phyloP scores from a whole-genome alignment of 352 stramenopile species.

The Phytophthora niederhauseri region DNA sequence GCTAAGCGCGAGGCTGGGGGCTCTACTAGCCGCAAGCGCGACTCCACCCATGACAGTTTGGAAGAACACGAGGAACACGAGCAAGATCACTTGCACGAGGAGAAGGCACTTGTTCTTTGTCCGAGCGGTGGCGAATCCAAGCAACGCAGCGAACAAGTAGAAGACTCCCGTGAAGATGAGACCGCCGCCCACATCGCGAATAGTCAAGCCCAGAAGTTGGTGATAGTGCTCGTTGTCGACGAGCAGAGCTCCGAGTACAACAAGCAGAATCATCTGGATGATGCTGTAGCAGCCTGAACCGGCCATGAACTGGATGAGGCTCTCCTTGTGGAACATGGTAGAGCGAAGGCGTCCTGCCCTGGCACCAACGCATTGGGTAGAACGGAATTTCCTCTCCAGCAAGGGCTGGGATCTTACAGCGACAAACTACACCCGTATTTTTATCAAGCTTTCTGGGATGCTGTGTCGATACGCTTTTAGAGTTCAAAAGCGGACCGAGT shows the following conservation, averaged over 20 bases:
- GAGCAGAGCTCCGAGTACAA: slow-evolving; percentile 55
- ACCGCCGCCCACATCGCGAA: slow-evolving; percentile 64
- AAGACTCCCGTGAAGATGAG: slow-evolving; percentile 72
- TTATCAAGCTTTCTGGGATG: slow-evolving; percentile 27
- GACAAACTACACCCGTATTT: slow-evolving; percentile 24
- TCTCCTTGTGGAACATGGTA: slow-evolving; percentile 68
- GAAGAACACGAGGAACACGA: slow-evolving; percentile 59
- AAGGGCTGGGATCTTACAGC: slow-evolving; percentile 5
- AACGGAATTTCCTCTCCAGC: not conserved
- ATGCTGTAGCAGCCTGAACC: slow-evolving; percentile 67
- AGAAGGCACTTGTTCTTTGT: slow-evolving; percentile 85
- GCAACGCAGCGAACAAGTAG: slow-evolving; percentile 50
- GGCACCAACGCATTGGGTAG: slow-evolving; percentile 13
- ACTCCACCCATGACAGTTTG: slow-evolving; percentile 71
- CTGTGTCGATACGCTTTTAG: slow-evolving; percentile 28
- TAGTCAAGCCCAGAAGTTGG: slow-evolving; percentile 51
- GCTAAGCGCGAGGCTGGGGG: slow-evolving; percentile 28
- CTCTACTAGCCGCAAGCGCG: slow-evolving; percentile 41
- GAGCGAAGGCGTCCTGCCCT: not conserved
- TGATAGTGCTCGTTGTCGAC: slow-evolving; percentile 66
- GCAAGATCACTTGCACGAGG: slow-evolving; percentile 50
- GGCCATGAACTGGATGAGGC: slow-evolving; percentile 63
- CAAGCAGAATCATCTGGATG: slow-evolving; percentile 61
- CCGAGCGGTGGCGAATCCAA: slow-evolving; percentile 58
- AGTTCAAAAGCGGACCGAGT: not conserved